Evolutionary conservation across 306 rosid genomes (phyloP), one percentile per base, ranked within the genome.

Genomic region (Cucumis cinereus): DNA sequence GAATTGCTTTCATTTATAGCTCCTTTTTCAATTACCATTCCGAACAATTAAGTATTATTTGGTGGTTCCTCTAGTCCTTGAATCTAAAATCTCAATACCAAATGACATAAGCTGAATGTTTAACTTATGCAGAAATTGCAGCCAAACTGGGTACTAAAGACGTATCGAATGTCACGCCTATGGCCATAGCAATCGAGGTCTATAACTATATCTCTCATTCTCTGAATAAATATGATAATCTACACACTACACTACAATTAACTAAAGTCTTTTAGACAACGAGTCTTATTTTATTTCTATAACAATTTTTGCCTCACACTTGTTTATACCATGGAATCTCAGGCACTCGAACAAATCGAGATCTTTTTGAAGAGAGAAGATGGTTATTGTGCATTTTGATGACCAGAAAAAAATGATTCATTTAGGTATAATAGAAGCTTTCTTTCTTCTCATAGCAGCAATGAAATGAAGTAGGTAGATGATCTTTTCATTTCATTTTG

Each of bases 271-370:
- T 66, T 56, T 20, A 45, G 73, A 62, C 52, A 77, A 55, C 45
- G 52, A 28, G 68, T 66, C 71, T 24, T 67, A 49, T 40, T 77
- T n/a, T 45, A 67, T 59, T 72, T 26, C 52, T 69, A 43, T 43
- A 47, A 69, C 36, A 43, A 69, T 69, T 4, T 40, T 10, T 20
- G 17, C 35, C 50, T 12, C n/a, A 10, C 6, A 26, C 74, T 45
- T 50, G 58, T 47, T 24, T 70, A 68, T 38, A 11, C 15, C 23
- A 41, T 45, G 58, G 83, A 66, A 73, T 84, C 22, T 58, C 87
- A 92, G 99, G 97, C 88, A 60, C 90, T 92, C 10, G 93, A 92
- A 79, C 92, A 90, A 90, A 90, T 94, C 78, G 84, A 72, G 63
- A 68, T 28, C 77, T 92, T 84, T 74, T 75, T 94, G 82, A 84